Evolutionary conservation across 2,329 filamentous ascomycete genomes (phyloP), one percentile per base, ranked within the genome.

Genomic region (Pseudogymnoascus sp.): DNA sequence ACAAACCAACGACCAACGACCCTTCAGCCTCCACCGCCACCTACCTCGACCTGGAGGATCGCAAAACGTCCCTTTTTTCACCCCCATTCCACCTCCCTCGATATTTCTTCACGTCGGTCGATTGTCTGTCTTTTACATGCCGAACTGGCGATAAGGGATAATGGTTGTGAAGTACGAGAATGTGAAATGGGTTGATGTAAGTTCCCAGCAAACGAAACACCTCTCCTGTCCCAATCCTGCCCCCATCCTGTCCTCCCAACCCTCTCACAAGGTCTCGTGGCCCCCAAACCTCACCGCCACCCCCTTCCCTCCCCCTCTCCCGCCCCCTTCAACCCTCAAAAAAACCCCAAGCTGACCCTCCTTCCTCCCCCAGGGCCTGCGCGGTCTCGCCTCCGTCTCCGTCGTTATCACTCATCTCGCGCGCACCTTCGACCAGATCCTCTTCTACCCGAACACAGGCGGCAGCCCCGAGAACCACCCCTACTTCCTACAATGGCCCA

Each of bases 101-200:
- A 44, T 10, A 11, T 13, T 44, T 13, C 19, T 44, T 23, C 19
- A 23, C 40, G 38, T 11, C 21, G 19, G 26, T 29, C 26, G 26
- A 29, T 29, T 23, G 35, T 37, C 40, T 44, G 19, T 44, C 40
- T 44, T 44, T 44, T 44, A 44, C 40, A 23, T 44, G 40, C 23
- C 23, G 40, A 23, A 15, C 40, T 44, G 40, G 40, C 19, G 40
- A 44, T 44, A 44, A 44, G 50, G 31, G 50, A 59, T 59, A 31
- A 59, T 59, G 68, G 64, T 38, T 63, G 59, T 61, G 19, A 69
- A 71, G 75, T 77, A 66, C 13, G 70, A 71, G 64, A 82, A 82
- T 65, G 82, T 85, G 21, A 84, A 84, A 75, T 84, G 82, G 82
- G 82, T 84, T 42, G 82, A 84, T 77, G 82, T 84, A 75, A 73